Evolutionary conservation across 345 rosid genomes (phyloP).

Genomic region (Arabis hirsuta): DNA sequence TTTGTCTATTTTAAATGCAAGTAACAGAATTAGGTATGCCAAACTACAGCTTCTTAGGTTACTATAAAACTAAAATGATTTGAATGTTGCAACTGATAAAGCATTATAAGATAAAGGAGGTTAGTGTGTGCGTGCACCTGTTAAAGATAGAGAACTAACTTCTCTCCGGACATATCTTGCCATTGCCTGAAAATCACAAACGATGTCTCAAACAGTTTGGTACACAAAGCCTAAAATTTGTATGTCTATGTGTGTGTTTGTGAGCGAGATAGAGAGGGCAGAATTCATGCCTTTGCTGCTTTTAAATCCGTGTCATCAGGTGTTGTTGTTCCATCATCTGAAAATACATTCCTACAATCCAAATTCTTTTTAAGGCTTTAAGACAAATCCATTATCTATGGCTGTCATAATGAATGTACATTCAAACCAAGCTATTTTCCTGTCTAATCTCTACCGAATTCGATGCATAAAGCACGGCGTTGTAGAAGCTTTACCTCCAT

Average conservation of each 20-base stretch:
- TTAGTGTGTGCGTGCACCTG: conserved; percentile 52
- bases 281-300: conserved; percentile 69
- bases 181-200: conserved; percentile 72
- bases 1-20: background rate
- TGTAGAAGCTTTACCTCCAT: conserved; percentile 68
- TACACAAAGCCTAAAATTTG: conserved; percentile 6
- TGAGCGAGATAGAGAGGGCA: conserved; percentile 31
- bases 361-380: conserved; percentile 18
- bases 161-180: conserved; percentile 86
- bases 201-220: conserved; percentile 26
- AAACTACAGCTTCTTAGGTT: conserved; percentile 20
- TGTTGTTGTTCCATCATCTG: conserved; percentile 75
- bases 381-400: conserved; percentile 22
- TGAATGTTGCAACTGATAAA: background rate
- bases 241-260: conserved; percentile 15
- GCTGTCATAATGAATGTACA: conserved; percentile 7
- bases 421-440: background rate
- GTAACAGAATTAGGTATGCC: background rate
- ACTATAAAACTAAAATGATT: conserved; percentile 4
- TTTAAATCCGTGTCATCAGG: conserved; percentile 60
- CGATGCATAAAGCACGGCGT: conserved; percentile 1
- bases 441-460: background rate
- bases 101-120: conserved; percentile 17
- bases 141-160: conserved; percentile 75
- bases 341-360: conserved; percentile 78